These are phyloP conservation scores for Aspergillus cristatus DNA, from an alignment of 495 filamentous ascomycete species.

Conservation along the genomic window DNA sequence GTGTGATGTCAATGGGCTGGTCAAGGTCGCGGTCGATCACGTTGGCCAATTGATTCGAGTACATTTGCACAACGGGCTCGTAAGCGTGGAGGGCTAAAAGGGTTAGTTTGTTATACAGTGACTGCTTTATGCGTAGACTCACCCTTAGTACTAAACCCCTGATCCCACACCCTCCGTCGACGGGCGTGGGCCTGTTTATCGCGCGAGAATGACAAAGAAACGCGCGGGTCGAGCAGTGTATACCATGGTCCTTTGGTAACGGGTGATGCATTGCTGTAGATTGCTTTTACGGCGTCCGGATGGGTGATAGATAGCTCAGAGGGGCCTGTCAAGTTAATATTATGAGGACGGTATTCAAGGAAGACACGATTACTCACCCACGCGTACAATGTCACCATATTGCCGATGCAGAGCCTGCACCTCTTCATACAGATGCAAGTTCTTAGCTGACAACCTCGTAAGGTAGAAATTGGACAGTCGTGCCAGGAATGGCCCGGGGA, in stretches of 20 bases:
- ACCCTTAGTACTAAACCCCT: constrained; percentile 20
- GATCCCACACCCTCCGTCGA: constrained; percentile 26
- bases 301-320: constrained; percentile 26
- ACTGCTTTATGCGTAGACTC: too few species aligned
- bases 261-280: constrained; percentile 10
- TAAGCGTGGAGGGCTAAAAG: constrained; percentile 8
- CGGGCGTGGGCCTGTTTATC: constrained; percentile 15
- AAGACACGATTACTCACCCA: too few species aligned
- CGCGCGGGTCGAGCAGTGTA: constrained; percentile 13
- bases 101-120: too few species aligned
- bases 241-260: constrained; percentile 25
- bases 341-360: too few species aligned
- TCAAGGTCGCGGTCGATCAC: neutral
- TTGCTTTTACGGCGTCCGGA: constrained; percentile 12
- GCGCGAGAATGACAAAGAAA: constrained; percentile 20
- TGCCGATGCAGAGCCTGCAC: constrained; percentile 19
- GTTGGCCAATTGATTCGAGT: neutral
- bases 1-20: constrained; percentile 14
- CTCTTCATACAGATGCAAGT: constrained; percentile 15
- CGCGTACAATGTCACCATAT: constrained; percentile 34
- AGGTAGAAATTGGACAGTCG: constrained; percentile 31
- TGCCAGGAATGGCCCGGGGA: constrained; percentile 31
- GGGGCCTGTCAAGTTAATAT: too few species aligned
- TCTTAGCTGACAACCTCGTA: constrained; percentile 9
- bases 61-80: neutral